Base-by-base conservation (phyloP, 2,329 filamentous ascomycete species). In the Onygenales sp. region DNA sequence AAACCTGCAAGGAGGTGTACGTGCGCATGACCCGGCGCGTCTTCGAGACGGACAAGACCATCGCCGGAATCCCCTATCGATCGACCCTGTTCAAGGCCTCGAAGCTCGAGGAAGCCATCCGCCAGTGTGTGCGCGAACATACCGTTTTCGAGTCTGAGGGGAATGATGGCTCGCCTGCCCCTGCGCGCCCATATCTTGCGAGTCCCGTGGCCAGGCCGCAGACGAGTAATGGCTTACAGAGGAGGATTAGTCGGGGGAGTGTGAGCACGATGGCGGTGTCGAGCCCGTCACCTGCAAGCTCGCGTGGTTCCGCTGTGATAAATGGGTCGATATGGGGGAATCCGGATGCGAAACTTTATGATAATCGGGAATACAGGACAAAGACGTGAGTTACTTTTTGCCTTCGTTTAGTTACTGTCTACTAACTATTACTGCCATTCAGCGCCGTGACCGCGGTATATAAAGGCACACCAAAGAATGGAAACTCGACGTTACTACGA, bases 11-110 rank as follows among this genome's bases (percentile, higher is more conserved):
- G 73, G 88, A 96, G 64, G 84, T 97, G 17, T 98, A 97, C 65
- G 90, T 95, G 62, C 87, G 88, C 62, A 86, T 98, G 80, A 98
- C 93, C 34, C 84, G 87, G 63, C 86, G 86, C 68, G 93, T 98
- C 2, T 98, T 98, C 63, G 87, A 97, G 73, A 97, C 93, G 4
- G 93, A 98, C 74, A 98, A 98, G 76, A 97, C 92, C 4, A 87
- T 98, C 61, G 89, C 88, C 36, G 93, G 93, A 9, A 95, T 98
- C 55, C 93, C 93, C 0, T 96, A 94, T 67, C 85, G 90, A 37
- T 89, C 88, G 4, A 98, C 93, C 0, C 73, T 98, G 32, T 98
- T 97, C 81, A 98, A 98, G 72, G 93, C 93, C 9, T 95, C 89
- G 42, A 92, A 89, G 69, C 77, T 98, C 46, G 92, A 98, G 69